Evolutionary conservation across 257 asterid genomes (phyloP).

Genomic region (Catharanthus roseus): DNA sequence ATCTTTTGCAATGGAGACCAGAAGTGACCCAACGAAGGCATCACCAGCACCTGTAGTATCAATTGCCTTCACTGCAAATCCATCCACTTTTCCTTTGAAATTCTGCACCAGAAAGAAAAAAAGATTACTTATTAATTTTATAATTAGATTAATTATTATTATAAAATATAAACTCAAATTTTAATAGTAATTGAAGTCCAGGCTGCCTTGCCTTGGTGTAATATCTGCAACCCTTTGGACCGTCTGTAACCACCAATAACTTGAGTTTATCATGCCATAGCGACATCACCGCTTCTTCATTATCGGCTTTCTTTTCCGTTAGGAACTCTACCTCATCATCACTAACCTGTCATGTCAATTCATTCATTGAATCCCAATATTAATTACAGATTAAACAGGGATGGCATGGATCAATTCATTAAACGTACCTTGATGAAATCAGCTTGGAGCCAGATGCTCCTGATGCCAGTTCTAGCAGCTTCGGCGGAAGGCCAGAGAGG

Average conservation of each 20-base stretch:
- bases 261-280: conserved; percentile 36
- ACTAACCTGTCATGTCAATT: conserved; percentile 30
- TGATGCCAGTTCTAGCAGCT: conserved; percentile 32
- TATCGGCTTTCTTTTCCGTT: conserved; percentile 24
- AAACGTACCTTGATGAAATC: conserved; percentile 50
- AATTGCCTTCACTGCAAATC: conserved; percentile 33
- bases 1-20: conserved; percentile 29
- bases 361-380: no score
- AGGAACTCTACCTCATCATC: conserved; percentile 39
- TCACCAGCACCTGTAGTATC: conserved; percentile 59
- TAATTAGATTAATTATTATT: no score
- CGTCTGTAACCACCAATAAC: conserved; percentile 38
- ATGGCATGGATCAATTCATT: no score
- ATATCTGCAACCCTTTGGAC: conserved; percentile 43
- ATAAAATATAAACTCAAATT: no score
- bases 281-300: conserved; percentile 24
- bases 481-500: conserved; percentile 49
- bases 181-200: no score
- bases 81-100: conserved; percentile 29
- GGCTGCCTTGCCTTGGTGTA: conserved; percentile 39
- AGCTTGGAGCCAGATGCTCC: conserved; percentile 41
- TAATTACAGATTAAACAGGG: no score
- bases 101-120: no score
- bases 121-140: no score
- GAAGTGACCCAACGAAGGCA: conserved; percentile 42